Evolutionary conservation across 2,329 filamentous ascomycete species (phyloP).

Genomic region (Pseudogymnoascus sp.): DNA sequence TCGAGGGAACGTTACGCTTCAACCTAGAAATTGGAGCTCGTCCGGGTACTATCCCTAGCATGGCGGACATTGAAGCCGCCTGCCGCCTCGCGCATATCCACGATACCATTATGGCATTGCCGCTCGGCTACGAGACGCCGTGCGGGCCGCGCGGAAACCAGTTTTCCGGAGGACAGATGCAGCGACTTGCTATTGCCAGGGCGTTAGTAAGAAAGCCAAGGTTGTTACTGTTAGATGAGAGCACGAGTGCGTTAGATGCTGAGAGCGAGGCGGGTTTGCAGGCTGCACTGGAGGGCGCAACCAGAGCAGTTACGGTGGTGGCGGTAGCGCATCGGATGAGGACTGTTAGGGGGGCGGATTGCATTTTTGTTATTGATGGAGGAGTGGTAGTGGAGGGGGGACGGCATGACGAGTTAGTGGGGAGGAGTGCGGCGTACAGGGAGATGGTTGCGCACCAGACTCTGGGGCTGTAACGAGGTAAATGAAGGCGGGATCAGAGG

Average conservation of each 20-base stretch:
- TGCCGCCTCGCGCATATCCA: constrained; percentile 65
- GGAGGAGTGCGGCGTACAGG: constrained; percentile 43
- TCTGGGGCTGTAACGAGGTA: constrained; percentile 14
- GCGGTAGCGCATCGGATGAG: constrained; percentile 53
- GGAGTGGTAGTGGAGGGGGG: constrained; percentile 49
- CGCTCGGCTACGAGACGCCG: constrained; percentile 60
- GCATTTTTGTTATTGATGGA: constrained; percentile 51
- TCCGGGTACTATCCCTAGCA: constrained; percentile 48
- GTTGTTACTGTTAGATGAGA: constrained; percentile 74
- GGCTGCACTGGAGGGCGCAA: constrained; percentile 55
- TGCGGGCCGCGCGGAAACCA: constrained; percentile 67
- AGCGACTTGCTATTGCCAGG: constrained; percentile 71
- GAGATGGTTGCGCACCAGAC: constrained; percentile 24
- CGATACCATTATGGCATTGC: constrained; percentile 57
- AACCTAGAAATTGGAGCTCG: constrained; percentile 51
- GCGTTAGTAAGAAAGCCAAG: constrained; percentile 66
- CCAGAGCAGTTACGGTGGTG: constrained; percentile 48
- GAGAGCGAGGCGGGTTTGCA: constrained; percentile 60
- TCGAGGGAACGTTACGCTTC: constrained; percentile 50
- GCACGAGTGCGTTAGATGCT: constrained; percentile 69
- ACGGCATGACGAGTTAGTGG: constrained; percentile 48
- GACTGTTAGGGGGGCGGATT: constrained; percentile 50
- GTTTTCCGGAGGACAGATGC: constrained; percentile 72
- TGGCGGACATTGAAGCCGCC: constrained; percentile 58
- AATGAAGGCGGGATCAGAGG: neutral